phyloP scores from a whole-genome alignment of 2,329 filamentous ascomycete genomes.

The Alternaria incomplexa region DNA sequence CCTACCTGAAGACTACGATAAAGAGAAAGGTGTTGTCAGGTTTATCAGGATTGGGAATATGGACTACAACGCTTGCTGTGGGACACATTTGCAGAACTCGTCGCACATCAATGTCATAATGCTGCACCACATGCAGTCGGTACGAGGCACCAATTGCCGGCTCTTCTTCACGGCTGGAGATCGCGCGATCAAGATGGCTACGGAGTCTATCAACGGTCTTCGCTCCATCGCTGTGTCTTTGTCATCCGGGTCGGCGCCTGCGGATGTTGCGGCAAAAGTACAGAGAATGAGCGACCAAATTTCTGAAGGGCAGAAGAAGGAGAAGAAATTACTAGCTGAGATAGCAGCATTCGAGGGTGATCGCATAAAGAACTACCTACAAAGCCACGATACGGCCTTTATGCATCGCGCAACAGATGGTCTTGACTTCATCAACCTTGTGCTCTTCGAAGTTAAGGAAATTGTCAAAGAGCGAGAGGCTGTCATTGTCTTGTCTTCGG shows the following conservation, averaged over 20 bases:
- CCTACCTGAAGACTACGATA: slow-evolving; percentile 40
- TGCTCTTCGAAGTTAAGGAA: slow-evolving; percentile 36
- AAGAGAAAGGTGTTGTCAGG: slow-evolving; percentile 39
- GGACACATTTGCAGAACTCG: slow-evolving; percentile 43
- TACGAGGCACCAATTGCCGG: slow-evolving; percentile 40
- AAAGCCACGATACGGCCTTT: slow-evolving; percentile 22
- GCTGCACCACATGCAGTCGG: slow-evolving; percentile 38
- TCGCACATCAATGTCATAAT: slow-evolving; percentile 39
- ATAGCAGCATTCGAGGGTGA: slow-evolving; percentile 36
- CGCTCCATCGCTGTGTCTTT: slow-evolving; percentile 36
- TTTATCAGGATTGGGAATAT: slow-evolving; percentile 43
- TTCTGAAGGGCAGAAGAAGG: slow-evolving; percentile 31
- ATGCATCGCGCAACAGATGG: slow-evolving; percentile 37
- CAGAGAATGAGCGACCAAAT: slow-evolving; percentile 31
- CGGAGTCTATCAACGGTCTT: slow-evolving; percentile 32
- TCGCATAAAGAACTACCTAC: slow-evolving; percentile 26
- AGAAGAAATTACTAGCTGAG: slow-evolving; percentile 38
- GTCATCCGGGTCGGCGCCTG: slow-evolving; percentile 27
- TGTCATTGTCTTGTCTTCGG: slow-evolving; percentile 36
- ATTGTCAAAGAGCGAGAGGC: slow-evolving; percentile 24
- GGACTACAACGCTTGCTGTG: slow-evolving; percentile 45
- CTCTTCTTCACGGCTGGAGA: slow-evolving; percentile 41
- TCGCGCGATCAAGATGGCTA: slow-evolving; percentile 37
- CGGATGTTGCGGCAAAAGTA: slow-evolving; percentile 32
- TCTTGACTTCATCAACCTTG: slow-evolving; percentile 38